Evolutionary conservation across 805 yeast species (phyloP), one percentile per base, ranked within the genome.

Genomic region (Brettanomyces naardenensis): DNA sequence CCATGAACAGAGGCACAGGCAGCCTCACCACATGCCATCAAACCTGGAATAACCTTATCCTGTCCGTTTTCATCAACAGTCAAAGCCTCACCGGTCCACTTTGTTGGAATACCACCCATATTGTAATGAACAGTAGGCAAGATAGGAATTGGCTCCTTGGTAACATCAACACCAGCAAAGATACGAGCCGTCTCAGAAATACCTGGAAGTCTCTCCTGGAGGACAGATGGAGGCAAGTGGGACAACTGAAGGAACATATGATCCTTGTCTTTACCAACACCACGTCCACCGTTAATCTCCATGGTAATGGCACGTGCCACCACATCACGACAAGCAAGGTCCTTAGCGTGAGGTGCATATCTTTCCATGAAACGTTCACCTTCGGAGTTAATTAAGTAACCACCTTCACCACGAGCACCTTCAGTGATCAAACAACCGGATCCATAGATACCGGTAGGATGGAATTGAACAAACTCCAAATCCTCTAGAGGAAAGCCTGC

Each of bases 381-480:
- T 69, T 92, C 95, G 51, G 88, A 77, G 76, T 90, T 90, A 47
- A 90, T 74, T 63, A 90, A 73, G 76, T 77, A 92, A 48, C 98
- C 98, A 78, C 98, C 98, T 73, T 92, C 98, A 76, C 98, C 98
- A 74, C 98, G 84, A 51, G 97, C 95, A 71, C 98, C 98, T 69
- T 92, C 98, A 40, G 98, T 92, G 64, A 92, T 92, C 71, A 90
- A 71, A 73, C 97, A 92, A 48, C 98, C 98, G 29, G 97, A 87
- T 43, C 98, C 98, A 65, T 90, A 90, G 66, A 90, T 92, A 76
- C 98, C 98, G 19, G 97, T 88, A 40, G 98, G 98, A 67, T 90
- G 98, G 87, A 90, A 90, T 70, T 90, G 98, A 45, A 90, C 89
- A 60, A 90, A 90, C 70, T 90, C 98, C 66, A 90, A 71, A 68